Evolutionary conservation across 306 rosid species (phyloP).

Genomic region (Betula pendula): DNA sequence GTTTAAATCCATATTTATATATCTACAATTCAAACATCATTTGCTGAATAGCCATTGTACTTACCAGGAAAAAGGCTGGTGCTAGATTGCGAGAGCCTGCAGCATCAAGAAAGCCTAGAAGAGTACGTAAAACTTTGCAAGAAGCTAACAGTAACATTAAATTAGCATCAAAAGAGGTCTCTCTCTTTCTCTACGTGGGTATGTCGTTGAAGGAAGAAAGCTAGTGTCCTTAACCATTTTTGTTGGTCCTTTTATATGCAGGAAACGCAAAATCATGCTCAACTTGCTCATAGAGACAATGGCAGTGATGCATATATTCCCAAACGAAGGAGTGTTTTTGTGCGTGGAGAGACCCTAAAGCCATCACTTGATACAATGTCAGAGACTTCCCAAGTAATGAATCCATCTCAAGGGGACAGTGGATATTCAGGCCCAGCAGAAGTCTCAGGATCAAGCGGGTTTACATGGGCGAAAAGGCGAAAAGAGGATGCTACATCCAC

Average conservation of each 20-base stretch:
- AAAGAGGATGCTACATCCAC: constrained; percentile 61
- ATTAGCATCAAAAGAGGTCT: constrained; percentile 57
- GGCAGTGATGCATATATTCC: constrained; percentile 27
- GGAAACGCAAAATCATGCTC: constrained; percentile 43
- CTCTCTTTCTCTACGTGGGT: neutral
- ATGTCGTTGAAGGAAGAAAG: constrained; percentile 1
- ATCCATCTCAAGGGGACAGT: constrained; percentile 39
- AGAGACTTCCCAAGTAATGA: constrained; percentile 41
- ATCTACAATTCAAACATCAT: neutral
- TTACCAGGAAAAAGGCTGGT: constrained; percentile 61
- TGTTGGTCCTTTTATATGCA: constrained; percentile 21
- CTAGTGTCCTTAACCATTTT: neutral
- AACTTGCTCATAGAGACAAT: constrained; percentile 34
- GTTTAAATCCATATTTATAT: neutral
- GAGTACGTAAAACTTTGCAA: constrained; percentile 43
- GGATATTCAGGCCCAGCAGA: constrained; percentile 54
- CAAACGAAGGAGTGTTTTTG: constrained; percentile 39
- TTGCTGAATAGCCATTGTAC: constrained; percentile 8
- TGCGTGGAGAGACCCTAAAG: constrained; percentile 40
- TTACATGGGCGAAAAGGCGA: constrained; percentile 69
- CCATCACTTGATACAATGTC: constrained; percentile 53
- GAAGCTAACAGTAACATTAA: constrained; percentile 41
- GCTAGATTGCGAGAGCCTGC: constrained; percentile 48
- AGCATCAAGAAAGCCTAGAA: constrained; percentile 60
- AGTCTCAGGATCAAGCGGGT: constrained; percentile 56